Evolutionary conservation across 164 flowering plant genomes (phyloP), one percentile per base, ranked within the genome.

Genomic region (Taxillus chinensis): DNA sequence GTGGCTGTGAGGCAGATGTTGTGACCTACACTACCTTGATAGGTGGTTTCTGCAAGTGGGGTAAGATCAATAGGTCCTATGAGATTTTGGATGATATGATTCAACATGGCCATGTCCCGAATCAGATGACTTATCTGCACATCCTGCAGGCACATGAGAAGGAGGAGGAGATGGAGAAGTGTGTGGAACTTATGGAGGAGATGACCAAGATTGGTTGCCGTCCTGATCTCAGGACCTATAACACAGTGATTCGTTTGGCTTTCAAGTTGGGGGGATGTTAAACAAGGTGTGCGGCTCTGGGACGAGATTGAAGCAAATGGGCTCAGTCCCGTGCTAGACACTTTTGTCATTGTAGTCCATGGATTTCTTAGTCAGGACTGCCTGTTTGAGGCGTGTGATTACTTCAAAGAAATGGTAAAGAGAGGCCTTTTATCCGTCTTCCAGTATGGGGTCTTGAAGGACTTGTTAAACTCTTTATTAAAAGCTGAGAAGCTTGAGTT

Each of bases 1-100:
- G 71, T 64, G 90, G 88, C 5, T 90, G 98, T 68, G 75, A 74
- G 64, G 90, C 89, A 0, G 98, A 92, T 75, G 83, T 76, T 41
- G 84, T 90, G 68, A 87, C 96, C 8, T 86, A 86, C 62, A 86
- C 95, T 9, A 80, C 96, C 0, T 63, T 92, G 68, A 82, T 92
- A 5, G 81, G 93, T 70, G 98, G 98, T 12, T 90, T 87, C 59
- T 90, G 96, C 71, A 92, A 86, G 73, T 79, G 82, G 75, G 83
- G 93, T 15, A 87, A 87, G 78, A 79, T 82, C 54, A 77, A 79
- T 6, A 82, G 57, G 64, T 82, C 74, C 58, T 84, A 85, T 74
- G 87, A 85, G 73, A 76, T 90, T 67, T 70, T 92, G 67, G 86
- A 84, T 65, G 62, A 65, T 63, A 92, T 92, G 96, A 69, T 82